phyloP scores from a whole-genome alignment of 305 asterid genomes.

The Ilex paraguariensis region DNA sequence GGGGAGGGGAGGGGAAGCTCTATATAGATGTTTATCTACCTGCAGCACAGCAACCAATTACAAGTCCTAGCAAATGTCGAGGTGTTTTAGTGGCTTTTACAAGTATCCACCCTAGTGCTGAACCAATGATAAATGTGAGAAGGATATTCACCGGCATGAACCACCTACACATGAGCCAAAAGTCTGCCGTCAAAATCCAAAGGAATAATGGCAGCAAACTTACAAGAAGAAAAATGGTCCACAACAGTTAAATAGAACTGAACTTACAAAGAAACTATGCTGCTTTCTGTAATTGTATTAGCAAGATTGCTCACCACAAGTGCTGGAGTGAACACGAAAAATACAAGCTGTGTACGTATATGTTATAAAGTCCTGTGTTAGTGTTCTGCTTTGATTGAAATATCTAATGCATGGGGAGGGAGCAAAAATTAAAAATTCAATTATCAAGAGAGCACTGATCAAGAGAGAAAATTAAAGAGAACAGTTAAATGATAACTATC shows the following conservation, averaged over 20 bases:
- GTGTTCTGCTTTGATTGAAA: too few species aligned
- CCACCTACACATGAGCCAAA: conserved; percentile 25
- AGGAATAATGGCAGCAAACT: too few species aligned
- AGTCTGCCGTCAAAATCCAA: too few species aligned
- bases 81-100: conserved; percentile 32
- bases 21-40: conserved; percentile 16
- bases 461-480: too few species aligned
- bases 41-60: conserved; percentile 43
- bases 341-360: conserved; percentile 28
- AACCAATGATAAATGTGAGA: conserved; percentile 29
- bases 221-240: too few species aligned
- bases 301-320: conserved; percentile 33
- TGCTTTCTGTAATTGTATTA: conserved; percentile 26
- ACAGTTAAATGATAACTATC: too few species aligned
- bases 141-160: conserved; percentile 35
- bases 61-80: conserved; percentile 33
- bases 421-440: too few species aligned
- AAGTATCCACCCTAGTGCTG: conserved; percentile 39
- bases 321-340: conserved; percentile 35
- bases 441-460: too few species aligned
- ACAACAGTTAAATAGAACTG: too few species aligned
- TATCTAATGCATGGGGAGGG: too few species aligned
- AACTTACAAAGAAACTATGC: conserved; percentile 27
- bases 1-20: too few species aligned
- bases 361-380: too few species aligned